These are phyloP conservation scores for Pleurotus tuber-regium DNA, from an alignment of 768 basidiomycete species.

Conservation along the genomic window DNA sequence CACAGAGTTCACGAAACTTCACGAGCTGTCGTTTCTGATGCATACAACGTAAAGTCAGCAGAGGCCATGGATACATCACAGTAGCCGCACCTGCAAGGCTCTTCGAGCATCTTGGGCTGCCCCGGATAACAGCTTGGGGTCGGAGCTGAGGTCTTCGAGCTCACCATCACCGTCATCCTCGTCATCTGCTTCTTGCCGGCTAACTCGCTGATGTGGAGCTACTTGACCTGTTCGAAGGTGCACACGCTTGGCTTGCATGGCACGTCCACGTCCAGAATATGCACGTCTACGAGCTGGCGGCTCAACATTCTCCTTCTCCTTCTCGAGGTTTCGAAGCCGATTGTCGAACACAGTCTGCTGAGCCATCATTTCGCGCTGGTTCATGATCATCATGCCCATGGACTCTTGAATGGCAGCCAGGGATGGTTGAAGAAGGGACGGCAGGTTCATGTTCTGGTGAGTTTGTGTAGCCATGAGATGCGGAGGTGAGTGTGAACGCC, in stretches of 20 bases:
- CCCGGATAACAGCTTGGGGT: background rate
- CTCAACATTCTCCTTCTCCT: background rate
- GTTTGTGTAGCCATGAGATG: background rate
- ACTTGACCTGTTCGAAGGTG: background rate
- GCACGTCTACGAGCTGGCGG: background rate
- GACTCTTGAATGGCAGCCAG: background rate
- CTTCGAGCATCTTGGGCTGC: background rate
- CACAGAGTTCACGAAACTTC: conserved; percentile 3
- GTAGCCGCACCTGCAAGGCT: background rate
- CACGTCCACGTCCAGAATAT: background rate
- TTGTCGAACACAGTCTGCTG: background rate
- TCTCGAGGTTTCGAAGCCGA: background rate
- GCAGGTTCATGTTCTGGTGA: background rate
- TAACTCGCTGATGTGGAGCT: background rate
- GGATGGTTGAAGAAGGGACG: background rate
- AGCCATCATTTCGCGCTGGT: background rate
- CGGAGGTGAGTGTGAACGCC: background rate
- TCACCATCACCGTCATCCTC: background rate
- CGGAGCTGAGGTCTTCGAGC: background rate
- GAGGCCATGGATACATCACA: background rate
- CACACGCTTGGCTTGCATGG: background rate
- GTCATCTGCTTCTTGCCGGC: background rate
- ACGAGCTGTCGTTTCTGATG: background rate
- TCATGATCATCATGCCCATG: background rate
- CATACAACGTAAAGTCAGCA: background rate